Evolutionary conservation across 805 yeast species (phyloP).

Genomic region (Geotrichum ghanense): DNA sequence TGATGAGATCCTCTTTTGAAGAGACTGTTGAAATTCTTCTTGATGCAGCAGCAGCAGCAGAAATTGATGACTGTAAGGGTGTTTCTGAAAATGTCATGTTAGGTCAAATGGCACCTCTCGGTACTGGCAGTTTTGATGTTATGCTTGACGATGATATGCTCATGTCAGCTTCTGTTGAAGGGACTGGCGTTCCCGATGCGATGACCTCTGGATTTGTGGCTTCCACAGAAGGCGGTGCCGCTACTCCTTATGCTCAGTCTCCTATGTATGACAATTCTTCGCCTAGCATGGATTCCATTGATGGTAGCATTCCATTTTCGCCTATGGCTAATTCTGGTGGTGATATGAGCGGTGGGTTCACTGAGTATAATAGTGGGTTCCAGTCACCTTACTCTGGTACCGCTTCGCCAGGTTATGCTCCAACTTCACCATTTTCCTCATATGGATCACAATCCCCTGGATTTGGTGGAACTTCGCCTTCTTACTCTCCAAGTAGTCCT

Average conservation of each 20-base stretch:
- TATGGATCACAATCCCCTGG: slow-evolving; percentile 51
- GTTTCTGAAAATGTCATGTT: slow-evolving; percentile 95
- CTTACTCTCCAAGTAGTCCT: slow-evolving; percentile 60
- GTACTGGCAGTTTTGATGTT: slow-evolving; percentile 96
- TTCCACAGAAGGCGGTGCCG: slow-evolving; percentile 81
- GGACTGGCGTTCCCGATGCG: slow-evolving; percentile 29
- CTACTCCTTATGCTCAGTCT: slow-evolving; percentile 76
- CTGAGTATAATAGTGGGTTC: slow-evolving; percentile 72
- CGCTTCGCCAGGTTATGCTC: slow-evolving; percentile 55
- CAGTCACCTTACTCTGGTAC: slow-evolving; percentile 41
- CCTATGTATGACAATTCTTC: slow-evolving; percentile 52
- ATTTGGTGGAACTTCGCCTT: slow-evolving; percentile 44
- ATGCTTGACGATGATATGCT: slow-evolving; percentile 86
- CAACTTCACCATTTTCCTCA: slow-evolving; percentile 64
- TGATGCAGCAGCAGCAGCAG: slow-evolving; percentile 98
- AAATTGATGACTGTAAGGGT: slow-evolving; percentile 95
- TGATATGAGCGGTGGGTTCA: slow-evolving; percentile 75
- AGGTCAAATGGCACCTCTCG: slow-evolving; percentile 97
- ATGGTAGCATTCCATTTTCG: slow-evolving; percentile 66
- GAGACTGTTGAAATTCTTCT: slow-evolving; percentile 96
- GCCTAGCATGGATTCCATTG: slow-evolving; percentile 36
- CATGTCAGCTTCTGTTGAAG: slow-evolving; percentile 47
- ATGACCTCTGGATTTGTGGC: slow-evolving; percentile 28
- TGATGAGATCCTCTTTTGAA: slow-evolving; percentile 98
- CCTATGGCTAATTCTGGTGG: slow-evolving; percentile 85